Evolutionary conservation across 2,329 filamentous ascomycete genomes (phyloP).

Genomic region (Diplodia mutila): DNA sequence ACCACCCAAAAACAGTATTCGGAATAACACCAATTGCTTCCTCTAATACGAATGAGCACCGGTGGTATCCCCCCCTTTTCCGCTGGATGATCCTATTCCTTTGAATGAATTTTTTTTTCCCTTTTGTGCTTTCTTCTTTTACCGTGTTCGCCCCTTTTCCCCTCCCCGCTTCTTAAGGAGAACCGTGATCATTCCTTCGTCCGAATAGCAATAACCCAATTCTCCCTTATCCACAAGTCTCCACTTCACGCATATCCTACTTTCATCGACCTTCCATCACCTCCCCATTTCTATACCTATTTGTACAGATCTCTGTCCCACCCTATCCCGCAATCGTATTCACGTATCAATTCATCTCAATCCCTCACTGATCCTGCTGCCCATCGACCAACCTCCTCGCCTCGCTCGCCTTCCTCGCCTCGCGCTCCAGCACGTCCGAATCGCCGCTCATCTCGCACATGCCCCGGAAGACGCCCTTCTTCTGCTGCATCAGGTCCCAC

Average conservation of each 20-base stretch:
- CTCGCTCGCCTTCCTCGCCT: conserved; percentile 58
- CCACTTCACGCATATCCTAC: too few relatives aligned
- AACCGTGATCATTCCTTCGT: not conserved
- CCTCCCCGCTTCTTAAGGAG: not conserved
- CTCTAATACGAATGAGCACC: not conserved
- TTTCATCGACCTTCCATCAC: not conserved
- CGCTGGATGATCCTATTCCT: not conserved
- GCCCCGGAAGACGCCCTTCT: conserved; percentile 66
- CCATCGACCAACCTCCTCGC: conserved; percentile 31
- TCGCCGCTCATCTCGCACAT: conserved; percentile 71
- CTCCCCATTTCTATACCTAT: not conserved
- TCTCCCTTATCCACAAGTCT: too few relatives aligned
- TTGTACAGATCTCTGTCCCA: not conserved
- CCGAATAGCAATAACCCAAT: not conserved
- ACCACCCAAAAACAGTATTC: not conserved
- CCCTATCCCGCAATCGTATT: not conserved
- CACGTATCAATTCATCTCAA: not conserved
- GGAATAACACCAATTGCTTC: not conserved
- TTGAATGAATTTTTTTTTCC: not conserved
- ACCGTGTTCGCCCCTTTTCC: not conserved
- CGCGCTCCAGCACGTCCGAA: conserved; percentile 59
- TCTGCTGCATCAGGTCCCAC: conserved; percentile 67
- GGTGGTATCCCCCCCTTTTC: not conserved
- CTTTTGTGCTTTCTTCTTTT: not conserved
- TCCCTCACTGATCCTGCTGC: too few relatives aligned